Percentiles rank a stretch among this genome's conserved stretches.
These are phyloP conservation scores for Sphaceloma murrayae DNA, from an alignment of 2,329 filamentous ascomycete genomes.

Conservation along the genomic window DNA sequence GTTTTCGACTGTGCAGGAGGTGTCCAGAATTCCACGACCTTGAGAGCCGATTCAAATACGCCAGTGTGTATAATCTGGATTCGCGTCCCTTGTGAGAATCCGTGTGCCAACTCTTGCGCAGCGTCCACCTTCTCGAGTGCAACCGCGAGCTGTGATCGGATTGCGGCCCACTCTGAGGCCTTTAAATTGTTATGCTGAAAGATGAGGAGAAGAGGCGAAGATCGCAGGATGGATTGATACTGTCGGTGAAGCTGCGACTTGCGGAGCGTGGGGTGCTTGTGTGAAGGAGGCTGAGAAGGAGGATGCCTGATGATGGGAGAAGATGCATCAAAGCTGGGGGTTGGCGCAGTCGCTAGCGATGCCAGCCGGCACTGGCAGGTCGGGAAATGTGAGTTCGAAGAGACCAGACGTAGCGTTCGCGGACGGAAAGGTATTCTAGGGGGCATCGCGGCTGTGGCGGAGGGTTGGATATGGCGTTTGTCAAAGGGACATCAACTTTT, in stretches of 20 bases:
- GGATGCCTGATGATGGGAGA: constrained; percentile 44
- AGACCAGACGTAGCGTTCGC: constrained; percentile 27
- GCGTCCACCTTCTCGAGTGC: constrained; percentile 56
- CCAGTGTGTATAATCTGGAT: constrained; percentile 79
- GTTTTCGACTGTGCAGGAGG: constrained; percentile 24
- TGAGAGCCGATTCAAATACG: constrained; percentile 77
- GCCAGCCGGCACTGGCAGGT: constrained; percentile 39
- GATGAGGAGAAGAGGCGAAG: constrained; percentile 73
- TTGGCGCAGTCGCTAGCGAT: constrained; percentile 41
- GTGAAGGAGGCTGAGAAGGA: constrained; percentile 71
- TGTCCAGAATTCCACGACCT: constrained; percentile 71
- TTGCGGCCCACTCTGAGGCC: constrained; percentile 63
- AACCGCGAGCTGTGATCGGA: constrained; percentile 57
- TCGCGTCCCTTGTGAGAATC: constrained; percentile 39
- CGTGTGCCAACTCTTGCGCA: constrained; percentile 54
- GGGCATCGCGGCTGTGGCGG: constrained; percentile 36
- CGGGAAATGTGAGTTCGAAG: constrained; percentile 24
- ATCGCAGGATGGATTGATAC: constrained; percentile 80
- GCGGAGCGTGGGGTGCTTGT: constrained; percentile 74
- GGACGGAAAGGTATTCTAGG: constrained; percentile 41
- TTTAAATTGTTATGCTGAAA: constrained; percentile 74
- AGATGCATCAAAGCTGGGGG: constrained; percentile 40
- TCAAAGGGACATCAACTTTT: constrained; percentile 8
- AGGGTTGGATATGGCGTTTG: background rate
- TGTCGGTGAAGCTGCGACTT: constrained; percentile 82